Evolutionary conservation across 208 protist genomes (phyloP).

Genomic region (Herpetomonas samuelpessoai): DNA sequence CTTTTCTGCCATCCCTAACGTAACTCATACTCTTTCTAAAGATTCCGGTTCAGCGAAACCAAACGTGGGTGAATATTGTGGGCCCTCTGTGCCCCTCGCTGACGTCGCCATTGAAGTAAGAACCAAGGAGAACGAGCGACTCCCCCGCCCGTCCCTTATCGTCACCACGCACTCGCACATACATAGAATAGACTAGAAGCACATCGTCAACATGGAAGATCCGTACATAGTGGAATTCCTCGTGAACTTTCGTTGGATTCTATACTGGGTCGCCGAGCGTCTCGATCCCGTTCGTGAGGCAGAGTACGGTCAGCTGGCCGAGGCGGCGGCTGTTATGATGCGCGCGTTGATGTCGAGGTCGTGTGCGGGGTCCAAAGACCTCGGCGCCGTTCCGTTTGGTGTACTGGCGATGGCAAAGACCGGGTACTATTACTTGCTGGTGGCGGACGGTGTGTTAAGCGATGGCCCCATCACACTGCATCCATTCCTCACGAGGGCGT

Average conservation of each 20-base stretch:
- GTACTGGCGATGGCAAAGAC: constrained; percentile 41
- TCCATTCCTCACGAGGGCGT: constrained; percentile 44
- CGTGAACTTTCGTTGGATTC: constrained; percentile 67
- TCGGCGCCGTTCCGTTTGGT: constrained; percentile 39
- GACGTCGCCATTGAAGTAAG: too few relatives aligned
- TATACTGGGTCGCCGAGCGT: constrained; percentile 32
- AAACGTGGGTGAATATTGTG: too few relatives aligned
- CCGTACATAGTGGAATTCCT: constrained; percentile 65
- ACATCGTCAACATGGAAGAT: too few relatives aligned
- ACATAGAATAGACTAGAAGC: too few relatives aligned
- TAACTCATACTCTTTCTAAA: too few relatives aligned
- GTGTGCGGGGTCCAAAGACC: constrained; percentile 21
- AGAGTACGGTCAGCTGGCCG: constrained; percentile 35
- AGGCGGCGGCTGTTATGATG: constrained; percentile 19
- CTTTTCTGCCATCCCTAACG: too few relatives aligned
- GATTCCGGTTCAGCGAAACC: too few relatives aligned
- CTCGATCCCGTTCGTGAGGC: constrained; percentile 44
- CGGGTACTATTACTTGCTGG: constrained; percentile 60
- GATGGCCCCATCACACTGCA: constrained; percentile 74
- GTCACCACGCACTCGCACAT: too few relatives aligned
- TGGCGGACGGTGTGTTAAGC: constrained; percentile 63
- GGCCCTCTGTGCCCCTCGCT: too few relatives aligned
- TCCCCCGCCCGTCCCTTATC: too few relatives aligned
- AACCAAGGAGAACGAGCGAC: too few relatives aligned
- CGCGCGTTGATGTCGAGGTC: constrained; percentile 14